phyloP scores from a whole-genome alignment of 164 flowering plant species.

The Chimonanthus praecox region DNA sequence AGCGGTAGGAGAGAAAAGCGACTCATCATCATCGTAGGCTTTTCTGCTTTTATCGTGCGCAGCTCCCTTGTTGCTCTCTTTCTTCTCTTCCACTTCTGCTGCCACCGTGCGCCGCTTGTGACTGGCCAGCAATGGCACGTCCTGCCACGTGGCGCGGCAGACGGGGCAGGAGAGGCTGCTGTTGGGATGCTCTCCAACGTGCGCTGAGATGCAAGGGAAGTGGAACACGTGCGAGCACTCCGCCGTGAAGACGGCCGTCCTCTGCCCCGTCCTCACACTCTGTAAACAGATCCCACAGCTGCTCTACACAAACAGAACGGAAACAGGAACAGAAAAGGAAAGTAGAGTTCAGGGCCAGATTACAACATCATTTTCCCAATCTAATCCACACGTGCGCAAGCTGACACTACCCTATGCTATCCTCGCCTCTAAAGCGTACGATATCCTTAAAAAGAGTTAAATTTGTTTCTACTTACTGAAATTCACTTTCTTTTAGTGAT shows the following conservation, averaged over 20 bases:
- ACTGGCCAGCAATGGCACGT: conserved; percentile 65
- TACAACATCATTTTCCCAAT: conserved; percentile 9
- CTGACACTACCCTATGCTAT: background rate
- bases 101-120: conserved; percentile 27
- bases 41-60: conserved; percentile 11
- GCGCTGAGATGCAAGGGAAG: conserved; percentile 84
- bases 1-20: conserved; percentile 44
- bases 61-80: background rate
- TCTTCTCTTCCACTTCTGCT: background rate
- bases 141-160: conserved; percentile 65
- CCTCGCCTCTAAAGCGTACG: conserved; percentile 7
- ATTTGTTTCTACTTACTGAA: no score
- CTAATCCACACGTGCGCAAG: conserved; percentile 7
- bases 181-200: conserved; percentile 38
- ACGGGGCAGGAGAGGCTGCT: conserved; percentile 69
- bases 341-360: background rate
- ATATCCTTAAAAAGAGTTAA: background rate
- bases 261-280: conserved; percentile 82
- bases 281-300: conserved; percentile 80
- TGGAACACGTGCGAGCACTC: conserved; percentile 89
- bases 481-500: no score
- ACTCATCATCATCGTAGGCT: conserved; percentile 78
- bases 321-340: background rate
- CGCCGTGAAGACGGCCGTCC: conserved; percentile 86
- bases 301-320: conserved; percentile 36